phyloP scores from a whole-genome alignment of 768 basidiomycete genomes.

The Collybia sordida region DNA sequence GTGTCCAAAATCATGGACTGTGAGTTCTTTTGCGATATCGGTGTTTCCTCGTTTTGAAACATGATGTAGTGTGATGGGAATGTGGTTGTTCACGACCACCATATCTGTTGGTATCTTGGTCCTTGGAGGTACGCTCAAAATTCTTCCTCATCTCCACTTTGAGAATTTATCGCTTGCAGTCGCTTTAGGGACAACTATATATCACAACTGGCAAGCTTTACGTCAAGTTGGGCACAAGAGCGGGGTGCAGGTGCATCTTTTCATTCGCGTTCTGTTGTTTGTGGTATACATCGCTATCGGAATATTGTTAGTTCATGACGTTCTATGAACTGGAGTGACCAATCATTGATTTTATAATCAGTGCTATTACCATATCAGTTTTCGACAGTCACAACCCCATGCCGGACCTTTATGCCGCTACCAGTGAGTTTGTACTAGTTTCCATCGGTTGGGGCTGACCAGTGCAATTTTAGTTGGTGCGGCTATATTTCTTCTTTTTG shows the following conservation, averaged over 20 bases:
- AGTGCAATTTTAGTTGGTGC: slow-evolving; percentile 26
- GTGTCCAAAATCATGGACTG: too few species aligned
- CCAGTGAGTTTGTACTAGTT: slow-evolving; percentile 20
- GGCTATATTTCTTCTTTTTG: slow-evolving; percentile 35
- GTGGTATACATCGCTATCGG: slow-evolving; percentile 31
- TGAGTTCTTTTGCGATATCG: too few species aligned
- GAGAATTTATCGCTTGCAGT: slow-evolving; percentile 17
- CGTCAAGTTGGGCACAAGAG: slow-evolving; percentile 25
- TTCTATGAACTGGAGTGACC: not conserved
- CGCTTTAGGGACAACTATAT: slow-evolving; percentile 24
- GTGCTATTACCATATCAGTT: slow-evolving; percentile 27
- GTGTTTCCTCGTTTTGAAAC: slow-evolving; percentile 10
- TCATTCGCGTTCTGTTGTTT: slow-evolving; percentile 32
- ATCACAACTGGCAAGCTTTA: slow-evolving; percentile 28
- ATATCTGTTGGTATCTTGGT: slow-evolving; percentile 26
- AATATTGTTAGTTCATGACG: slow-evolving; percentile 22
- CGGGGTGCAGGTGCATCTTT: slow-evolving; percentile 22
- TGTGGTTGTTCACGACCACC: slow-evolving; percentile 18
- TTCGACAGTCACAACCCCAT: slow-evolving; percentile 17
- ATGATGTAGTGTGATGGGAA: slow-evolving; percentile 2
- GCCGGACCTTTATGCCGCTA: slow-evolving; percentile 33
- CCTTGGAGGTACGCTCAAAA: slow-evolving; percentile 21
- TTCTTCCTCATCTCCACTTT: not conserved
- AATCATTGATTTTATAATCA: slow-evolving; percentile 5
- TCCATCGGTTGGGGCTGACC: not conserved